Base-by-base conservation (phyloP, 2,329 filamentous ascomycete genomes). In the Hymenoscyphus infarciens region DNA sequence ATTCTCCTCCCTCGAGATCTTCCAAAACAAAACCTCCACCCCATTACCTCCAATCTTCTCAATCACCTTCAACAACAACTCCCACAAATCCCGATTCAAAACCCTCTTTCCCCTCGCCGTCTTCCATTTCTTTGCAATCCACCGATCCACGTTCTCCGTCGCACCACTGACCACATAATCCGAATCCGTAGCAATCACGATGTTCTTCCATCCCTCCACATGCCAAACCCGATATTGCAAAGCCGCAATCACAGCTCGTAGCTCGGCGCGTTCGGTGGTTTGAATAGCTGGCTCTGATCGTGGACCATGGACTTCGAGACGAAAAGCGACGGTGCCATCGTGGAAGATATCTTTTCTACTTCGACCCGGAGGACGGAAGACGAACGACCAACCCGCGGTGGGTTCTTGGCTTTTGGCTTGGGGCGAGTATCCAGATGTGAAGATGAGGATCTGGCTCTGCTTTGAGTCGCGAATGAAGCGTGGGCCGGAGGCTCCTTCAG, bases 181-280 rank as follows among this genome's bases (percentile, higher is more conserved):
- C 0, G 81, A 83, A 68, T 86, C 81, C 0, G 81, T 83, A 1
- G 82, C 83, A 62, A 86, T 77, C 42, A 84, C 79, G 2, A 85
- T 5, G 1, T 66, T 71, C 72, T 11, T 63, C 45, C 72, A 74
- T 73, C 61, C 78, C 68, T 67, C 67, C 6, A 4, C 25, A 0
- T 15, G n/a, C 82, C 81, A 84, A 64, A 69, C 8, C 2, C 76
- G 73, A 66, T 76, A 79, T 31, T 77, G 74, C 27, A 85, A 74
- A 3, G 79, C 83, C 5, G 76, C 80, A 56, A 84, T 78, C 5
- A 80, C 80, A 5, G 82, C 82, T 15, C 82, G 82, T 6, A 86
- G 77, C 69, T 85, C 81, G 2, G 83, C 83, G 4, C 83, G 77
- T 66, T 84, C 82, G 73, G 77, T 83, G 22, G 76, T 83, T 63